Evolutionary conservation across 73 alveolate genomes (phyloP).

Genomic region (Paramecium sonneborni): DNA sequence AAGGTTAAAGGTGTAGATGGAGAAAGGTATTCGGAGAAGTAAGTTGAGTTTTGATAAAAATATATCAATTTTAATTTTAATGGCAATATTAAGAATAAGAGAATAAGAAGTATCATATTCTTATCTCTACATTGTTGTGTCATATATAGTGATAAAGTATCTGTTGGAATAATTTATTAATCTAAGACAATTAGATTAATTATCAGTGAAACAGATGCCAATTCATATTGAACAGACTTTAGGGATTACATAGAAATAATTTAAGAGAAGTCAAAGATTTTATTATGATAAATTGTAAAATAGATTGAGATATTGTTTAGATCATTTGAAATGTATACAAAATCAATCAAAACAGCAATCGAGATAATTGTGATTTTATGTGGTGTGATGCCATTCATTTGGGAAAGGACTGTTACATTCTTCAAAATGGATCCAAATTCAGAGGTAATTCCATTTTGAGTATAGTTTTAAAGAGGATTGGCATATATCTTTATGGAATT

Average conservation of each 20-base stretch:
- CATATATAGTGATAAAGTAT: neutral
- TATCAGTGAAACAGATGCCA: slow-evolving; percentile 17
- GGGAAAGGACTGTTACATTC: slow-evolving; percentile 59
- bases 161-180: slow-evolving; percentile 44
- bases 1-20: slow-evolving; percentile 72
- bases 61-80: neutral
- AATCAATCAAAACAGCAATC: slow-evolving; percentile 60
- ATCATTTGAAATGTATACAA: slow-evolving; percentile 64
- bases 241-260: neutral
- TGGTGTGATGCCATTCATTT: slow-evolving; percentile 62
- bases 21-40: slow-evolving; percentile 69
- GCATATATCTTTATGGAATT: slow-evolving; percentile 58
- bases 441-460: neutral
- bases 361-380: slow-evolving; percentile 51
- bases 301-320: neutral
- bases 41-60: slow-evolving; percentile 15
- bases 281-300: slow-evolving; percentile 40
- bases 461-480: slow-evolving; percentile 67
- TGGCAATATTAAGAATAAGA: neutral
- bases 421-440: slow-evolving; percentile 42
- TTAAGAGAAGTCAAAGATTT: slow-evolving; percentile 6
- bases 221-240: neutral
- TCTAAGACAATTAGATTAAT: neutral
- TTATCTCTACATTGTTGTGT: slow-evolving; percentile 3
- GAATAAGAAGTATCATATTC: slow-evolving; percentile 1